Evolutionary conservation across 1,284 basidiomycete species (phyloP).

Genomic region (Cerrena zonata): DNA sequence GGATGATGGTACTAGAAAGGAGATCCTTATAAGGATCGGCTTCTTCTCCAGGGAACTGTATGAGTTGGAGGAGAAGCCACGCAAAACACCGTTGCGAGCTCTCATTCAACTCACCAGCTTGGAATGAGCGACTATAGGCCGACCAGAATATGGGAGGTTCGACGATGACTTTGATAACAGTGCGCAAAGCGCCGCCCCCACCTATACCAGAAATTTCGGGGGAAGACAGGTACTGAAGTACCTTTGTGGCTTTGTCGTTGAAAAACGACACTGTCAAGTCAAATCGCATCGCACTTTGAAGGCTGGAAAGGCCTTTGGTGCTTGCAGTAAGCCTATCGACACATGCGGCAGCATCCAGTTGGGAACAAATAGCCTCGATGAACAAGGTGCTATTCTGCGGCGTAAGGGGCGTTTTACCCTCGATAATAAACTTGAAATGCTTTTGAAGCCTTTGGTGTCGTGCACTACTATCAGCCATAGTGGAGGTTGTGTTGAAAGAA

Average conservation of each 20-base stretch:
- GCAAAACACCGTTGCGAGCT: constrained; percentile 37
- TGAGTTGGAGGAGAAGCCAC: constrained; percentile 47
- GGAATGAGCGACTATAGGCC: constrained; percentile 37
- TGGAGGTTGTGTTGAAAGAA: neutral
- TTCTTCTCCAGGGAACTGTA: constrained; percentile 34
- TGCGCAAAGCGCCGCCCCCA: constrained; percentile 38
- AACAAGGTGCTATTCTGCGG: constrained; percentile 24
- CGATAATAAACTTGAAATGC: constrained; percentile 21
- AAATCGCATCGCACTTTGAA: constrained; percentile 42
- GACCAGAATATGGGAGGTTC: constrained; percentile 54
- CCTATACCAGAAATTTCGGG: constrained; percentile 34
- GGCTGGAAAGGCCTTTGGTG: constrained; percentile 32
- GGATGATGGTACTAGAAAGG: constrained; percentile 29
- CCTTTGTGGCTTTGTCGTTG: constrained; percentile 35
- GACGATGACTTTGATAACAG: constrained; percentile 38
- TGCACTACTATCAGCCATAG: neutral
- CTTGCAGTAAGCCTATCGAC: constrained; percentile 37
- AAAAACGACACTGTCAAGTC: constrained; percentile 37
- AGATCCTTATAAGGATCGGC: constrained; percentile 34
- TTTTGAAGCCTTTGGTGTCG: constrained; percentile 16
- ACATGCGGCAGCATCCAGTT: constrained; percentile 35
- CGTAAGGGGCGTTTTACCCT: constrained; percentile 6
- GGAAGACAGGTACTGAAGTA: constrained; percentile 38
- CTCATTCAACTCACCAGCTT: constrained; percentile 30
- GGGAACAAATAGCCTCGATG: constrained; percentile 43